Evolutionary conservation across 495 filamentous ascomycete species (phyloP), one percentile per base, ranked within the genome.

Genomic region (Penicillium cosmopolitanum): DNA sequence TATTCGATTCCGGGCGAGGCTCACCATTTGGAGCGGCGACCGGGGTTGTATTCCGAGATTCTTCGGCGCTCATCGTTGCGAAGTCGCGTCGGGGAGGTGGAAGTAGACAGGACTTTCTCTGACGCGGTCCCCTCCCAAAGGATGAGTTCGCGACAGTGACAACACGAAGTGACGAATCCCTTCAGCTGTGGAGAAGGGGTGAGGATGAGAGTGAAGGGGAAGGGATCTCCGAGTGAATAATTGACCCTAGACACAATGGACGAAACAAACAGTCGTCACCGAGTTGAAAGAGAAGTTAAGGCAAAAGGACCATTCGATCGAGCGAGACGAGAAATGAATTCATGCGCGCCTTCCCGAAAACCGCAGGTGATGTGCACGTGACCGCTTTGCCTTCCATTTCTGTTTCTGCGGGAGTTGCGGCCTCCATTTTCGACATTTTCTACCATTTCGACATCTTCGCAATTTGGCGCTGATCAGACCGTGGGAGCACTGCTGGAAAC

Each of bases 31-130:
- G 68, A 56, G 69, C 55, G 38, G 74, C 62, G 63, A 79, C 73
- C 42, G 66, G 61, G 50, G 67, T 63, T 40, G 70, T 63, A 9
- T 73, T 71, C 63, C 68, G 68, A 56, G 58, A 66, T 66, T 79
- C 74, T 66, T 79, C 75, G 65, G 75, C 73, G 68, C 75, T 77
- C 78, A 80, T 80, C 57, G 58, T 65, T 62, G 64, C 60, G 53
- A 61, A 58, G 64, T 70, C 64, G 73, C 71, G 70, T 65, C 65
- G 58, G 52, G 50, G 36, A 42, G 34, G 59, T 58, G 55, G 51
- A 67, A 53, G 50, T 65, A 21, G 59, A 55, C 50, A 57, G 50
- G 48, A 53, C 50, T 64, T 62, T 43, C 31, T 57, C 66, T 53
- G 63, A 71, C 69, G 67, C 73, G 70, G 63, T 61, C 53, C 58